Evolutionary conservation across 345 rosid genomes (phyloP), one percentile per base, ranked within the genome.

Genomic region (Populus deltoides): DNA sequence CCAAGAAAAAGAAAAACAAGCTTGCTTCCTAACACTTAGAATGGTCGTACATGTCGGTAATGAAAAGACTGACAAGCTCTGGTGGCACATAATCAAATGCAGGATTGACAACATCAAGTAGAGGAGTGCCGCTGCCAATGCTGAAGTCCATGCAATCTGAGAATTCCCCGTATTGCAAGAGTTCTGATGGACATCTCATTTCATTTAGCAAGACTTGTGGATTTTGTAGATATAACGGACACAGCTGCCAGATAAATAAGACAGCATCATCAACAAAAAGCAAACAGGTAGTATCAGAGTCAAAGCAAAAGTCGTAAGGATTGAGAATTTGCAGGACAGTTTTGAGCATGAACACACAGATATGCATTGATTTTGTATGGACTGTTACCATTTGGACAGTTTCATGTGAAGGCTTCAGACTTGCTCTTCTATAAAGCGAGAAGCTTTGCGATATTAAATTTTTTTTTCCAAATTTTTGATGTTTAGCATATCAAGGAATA

Each of bases 71-170:
- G 79, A 94, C 97, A 81, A 91, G 97, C 87, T 87, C 89, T 47
- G 98, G 97, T 73, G 98, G 98, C 69, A 94, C 93, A 80, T 90
- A 94, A 81, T 92, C 97, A 76, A 92, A 94, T 31, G 92, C 85
- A 77, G 98, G 98, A 79, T 92, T 94, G 78, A 94, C 90, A 79
- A 94, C 94, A 79, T 90, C 92, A 83, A 94, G 91, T 74, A 86
- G 93, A 31, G 92, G 93, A 80, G 91, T 81, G 62, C 94, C 96
- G 0, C 75, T 74, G 65, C 87, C 91, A 79, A 76, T 85, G 67
- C 92, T 88, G 75, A 85, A 91, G 71, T 91, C 97, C 86, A 92
- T 74, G 86, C 94, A 91, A 83, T 94, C 96, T 45, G 97, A 94
- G 88, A 94, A 89, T 77, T 94, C 96, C 77, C 98, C 97, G 81